A percentile compares a stretch with the other conserved stretches of the same genome.
Conservation (phyloP, 2,329 filamentous ascomycete genomes). For the Venturiaceae sp. region DNA sequence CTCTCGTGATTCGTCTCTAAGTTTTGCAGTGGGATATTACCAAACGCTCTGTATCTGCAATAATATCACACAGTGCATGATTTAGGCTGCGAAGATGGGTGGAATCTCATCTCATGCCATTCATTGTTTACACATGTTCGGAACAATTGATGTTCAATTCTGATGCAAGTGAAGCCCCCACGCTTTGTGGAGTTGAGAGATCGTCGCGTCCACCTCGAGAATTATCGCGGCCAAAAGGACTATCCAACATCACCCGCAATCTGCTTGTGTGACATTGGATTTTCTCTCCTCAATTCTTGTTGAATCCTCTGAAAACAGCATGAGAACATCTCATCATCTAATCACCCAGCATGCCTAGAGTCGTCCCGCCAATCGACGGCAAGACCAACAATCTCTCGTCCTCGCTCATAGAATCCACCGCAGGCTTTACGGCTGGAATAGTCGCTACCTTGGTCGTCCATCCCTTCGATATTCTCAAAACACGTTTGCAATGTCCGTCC, state of each 20-base stretch:
- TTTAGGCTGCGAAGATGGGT: too few species aligned
- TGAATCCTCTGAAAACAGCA: not conserved
- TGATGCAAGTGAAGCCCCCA: not conserved
- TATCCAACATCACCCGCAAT: not conserved
- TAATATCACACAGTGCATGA: too few species aligned
- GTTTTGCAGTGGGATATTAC: too few species aligned
- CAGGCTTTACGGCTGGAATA: conserved; percentile 81
- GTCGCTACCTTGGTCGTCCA: conserved; percentile 81
- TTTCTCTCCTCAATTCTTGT: not conserved
- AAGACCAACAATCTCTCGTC: conserved; percentile 49
- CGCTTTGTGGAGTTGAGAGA: not conserved
- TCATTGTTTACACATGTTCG: too few species aligned
- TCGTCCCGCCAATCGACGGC: conserved; percentile 37
- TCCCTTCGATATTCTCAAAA: conserved; percentile 93
- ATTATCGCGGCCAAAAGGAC: not conserved
- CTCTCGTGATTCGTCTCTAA: too few species aligned
- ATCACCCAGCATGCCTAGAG: conserved; percentile 32
- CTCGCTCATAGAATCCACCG: conserved; percentile 75
- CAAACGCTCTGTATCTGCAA: too few species aligned
- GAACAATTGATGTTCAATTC: too few species aligned
- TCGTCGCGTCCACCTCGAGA: not conserved
- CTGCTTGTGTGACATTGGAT: not conserved
- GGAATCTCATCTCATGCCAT: too few species aligned
- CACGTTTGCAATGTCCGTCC: conserved; percentile 71
- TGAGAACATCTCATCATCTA: not conserved